Evolutionary conservation across 2,329 filamentous ascomycete genomes (phyloP), one percentile per base, ranked within the genome.

Genomic region (Colletotrichum tabaci): DNA sequence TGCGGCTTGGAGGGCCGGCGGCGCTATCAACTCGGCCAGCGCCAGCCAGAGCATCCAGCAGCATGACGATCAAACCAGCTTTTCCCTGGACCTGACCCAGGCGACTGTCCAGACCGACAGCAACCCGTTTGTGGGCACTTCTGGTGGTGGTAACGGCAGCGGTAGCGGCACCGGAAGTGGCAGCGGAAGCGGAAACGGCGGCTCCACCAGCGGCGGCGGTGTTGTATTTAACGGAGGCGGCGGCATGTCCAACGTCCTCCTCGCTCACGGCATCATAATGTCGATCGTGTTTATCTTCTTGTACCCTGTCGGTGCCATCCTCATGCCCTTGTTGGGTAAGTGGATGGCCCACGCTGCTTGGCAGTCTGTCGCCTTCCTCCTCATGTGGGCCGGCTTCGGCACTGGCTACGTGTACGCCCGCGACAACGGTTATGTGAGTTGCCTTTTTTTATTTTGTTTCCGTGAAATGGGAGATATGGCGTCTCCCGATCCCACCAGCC

Each of bases 331-430:
- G 4, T 73, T 90, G 8, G 86, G 87, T 55, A 87, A 84, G 57
- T 91, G 87, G 87, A 77, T 86, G 63, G 74, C 89, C n/a, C 91
- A 93, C 76, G 88, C 84, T 8, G 80, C 80, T 12, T 86, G 88
- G 80, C 91, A 93, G 78, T 74, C 83, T 2, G 66, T 90, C 16
- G 82, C 84, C 53, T 88, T 90, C 77, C 69, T 88, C 18, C 80
- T 85, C 49, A 89, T 92, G 86, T 90, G 90, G 84, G 86, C 82
- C 15, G 89, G 87, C 16, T 89, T 92, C 65, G 89, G 82, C 3
- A 75, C 91, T 16, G 91, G 91, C 21, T 81, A 90, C 42, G 82
- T 85, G 50, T 77, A 84, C 4, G 84, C 87, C 18, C 75, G 80
- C 12, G 79, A 84, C n/a, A 75, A 76, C 0, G 78, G 79, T 52